phyloP scores from a whole-genome alignment of 2,329 filamentous ascomycete species.

The Monosporascus ibericus region DNA sequence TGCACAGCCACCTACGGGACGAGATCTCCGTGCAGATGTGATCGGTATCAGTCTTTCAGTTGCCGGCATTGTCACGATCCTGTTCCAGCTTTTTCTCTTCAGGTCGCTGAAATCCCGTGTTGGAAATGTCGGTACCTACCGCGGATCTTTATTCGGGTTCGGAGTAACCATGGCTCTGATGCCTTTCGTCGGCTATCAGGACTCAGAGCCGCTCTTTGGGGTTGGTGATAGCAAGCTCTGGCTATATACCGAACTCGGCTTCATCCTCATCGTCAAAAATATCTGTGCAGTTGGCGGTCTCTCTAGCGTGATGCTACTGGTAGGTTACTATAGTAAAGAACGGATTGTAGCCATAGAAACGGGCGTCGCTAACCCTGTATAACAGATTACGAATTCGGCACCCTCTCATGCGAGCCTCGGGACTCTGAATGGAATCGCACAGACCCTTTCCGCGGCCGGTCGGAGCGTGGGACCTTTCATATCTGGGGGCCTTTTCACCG shows the following conservation, averaged over 20 bases:
- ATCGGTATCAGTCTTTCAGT: constrained; percentile 84
- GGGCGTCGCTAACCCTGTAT: not conserved
- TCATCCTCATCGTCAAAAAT: constrained; percentile 80
- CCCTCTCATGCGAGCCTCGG: constrained; percentile 81
- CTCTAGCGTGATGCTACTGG: constrained; percentile 81
- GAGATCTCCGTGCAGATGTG: constrained; percentile 66
- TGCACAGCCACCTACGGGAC: constrained; percentile 67
- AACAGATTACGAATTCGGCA: constrained; percentile 80
- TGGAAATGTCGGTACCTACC: constrained; percentile 82
- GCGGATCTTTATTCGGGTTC: constrained; percentile 70
- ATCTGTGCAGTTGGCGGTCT: constrained; percentile 84
- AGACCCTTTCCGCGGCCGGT: constrained; percentile 86
- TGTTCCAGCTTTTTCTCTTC: constrained; percentile 86
- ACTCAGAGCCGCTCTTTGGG: constrained; percentile 49
- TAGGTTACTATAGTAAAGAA: constrained; percentile 37
- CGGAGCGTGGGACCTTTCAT: constrained; percentile 84
- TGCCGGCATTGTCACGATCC: constrained; percentile 76
- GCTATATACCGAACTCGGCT: constrained; percentile 75
- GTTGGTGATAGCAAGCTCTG: constrained; percentile 58
- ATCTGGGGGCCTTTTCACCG: constrained; percentile 78
- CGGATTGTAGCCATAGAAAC: constrained; percentile 26
- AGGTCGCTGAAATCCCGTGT: constrained; percentile 69
- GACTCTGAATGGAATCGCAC: constrained; percentile 86
- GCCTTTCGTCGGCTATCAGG: constrained; percentile 80
- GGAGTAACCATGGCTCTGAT: constrained; percentile 78